Conservation (phyloP, 2,329 filamentous ascomycete species). For the Trichoderma polysporum region DNA sequence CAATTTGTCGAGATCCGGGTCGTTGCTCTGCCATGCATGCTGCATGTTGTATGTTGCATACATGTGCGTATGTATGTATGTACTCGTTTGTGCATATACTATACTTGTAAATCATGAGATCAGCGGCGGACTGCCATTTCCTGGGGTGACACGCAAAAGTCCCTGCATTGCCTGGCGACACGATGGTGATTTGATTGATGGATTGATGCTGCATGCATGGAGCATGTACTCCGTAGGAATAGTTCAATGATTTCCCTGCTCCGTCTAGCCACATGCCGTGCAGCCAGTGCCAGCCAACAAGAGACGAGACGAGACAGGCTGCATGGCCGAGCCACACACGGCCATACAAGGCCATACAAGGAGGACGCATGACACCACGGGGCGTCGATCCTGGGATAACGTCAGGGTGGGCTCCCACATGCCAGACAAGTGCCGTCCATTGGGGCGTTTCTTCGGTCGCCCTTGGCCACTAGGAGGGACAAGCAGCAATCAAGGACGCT, state of each 20-base stretch:
- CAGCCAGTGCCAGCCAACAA: background rate
- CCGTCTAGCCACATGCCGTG: background rate
- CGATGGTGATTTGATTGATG: background rate
- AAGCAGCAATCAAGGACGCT: background rate
- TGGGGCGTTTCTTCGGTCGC: conserved; percentile 7
- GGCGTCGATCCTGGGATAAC: conserved; percentile 3
- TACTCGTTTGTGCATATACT: background rate
- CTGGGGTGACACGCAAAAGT: conserved; percentile 13
- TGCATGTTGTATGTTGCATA: background rate
- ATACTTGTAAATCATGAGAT: conserved; percentile 3
- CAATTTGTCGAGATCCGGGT: background rate
- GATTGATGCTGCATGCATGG: background rate
- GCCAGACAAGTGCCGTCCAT: conserved; percentile 18
- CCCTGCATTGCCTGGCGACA: conserved; percentile 5
- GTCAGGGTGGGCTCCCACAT: conserved; percentile 22
- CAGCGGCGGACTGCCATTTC: background rate
- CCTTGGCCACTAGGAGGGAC: background rate
- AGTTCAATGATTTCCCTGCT: background rate
- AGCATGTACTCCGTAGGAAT: background rate
- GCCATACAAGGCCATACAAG: too few species aligned
- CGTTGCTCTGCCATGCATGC: background rate
- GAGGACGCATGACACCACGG: conserved; percentile 26
- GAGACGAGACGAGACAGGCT: background rate
- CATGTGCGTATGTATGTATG: background rate
- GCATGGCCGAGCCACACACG: background rate